These are phyloP conservation scores for Tylopilus sp. DNA, from an alignment of 1,284 basidiomycete species.

Conservation along the genomic window DNA sequence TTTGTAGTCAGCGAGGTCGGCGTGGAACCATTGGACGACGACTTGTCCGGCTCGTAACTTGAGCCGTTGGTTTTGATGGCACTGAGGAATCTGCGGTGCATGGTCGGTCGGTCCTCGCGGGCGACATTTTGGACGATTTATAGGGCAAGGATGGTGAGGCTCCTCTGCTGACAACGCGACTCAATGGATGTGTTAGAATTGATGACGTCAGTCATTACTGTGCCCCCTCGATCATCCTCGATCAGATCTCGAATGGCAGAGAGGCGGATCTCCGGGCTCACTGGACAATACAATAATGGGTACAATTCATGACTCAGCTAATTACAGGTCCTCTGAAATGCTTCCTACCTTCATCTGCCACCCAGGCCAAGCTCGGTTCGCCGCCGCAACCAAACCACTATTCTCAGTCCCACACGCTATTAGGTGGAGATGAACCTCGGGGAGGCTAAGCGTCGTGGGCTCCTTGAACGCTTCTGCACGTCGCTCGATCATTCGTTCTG, in stretches of 20 bases:
- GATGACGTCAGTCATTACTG: constrained; percentile 7
- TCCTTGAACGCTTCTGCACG: no score
- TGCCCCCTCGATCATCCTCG: not conserved
- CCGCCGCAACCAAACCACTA: no score
- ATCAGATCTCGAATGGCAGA: not conserved
- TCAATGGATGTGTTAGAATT: not conserved
- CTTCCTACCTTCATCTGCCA: no score
- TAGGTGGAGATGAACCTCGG: no score
- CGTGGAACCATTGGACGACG: not conserved
- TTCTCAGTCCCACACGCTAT: no score
- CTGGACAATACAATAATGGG: no score
- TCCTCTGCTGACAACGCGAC: constrained; percentile 1
- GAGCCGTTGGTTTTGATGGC: constrained; percentile 4
- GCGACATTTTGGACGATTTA: not conserved
- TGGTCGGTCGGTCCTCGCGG: not conserved
- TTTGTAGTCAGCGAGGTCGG: not conserved
- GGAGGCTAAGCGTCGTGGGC: no score
- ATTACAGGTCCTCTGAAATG: no score
- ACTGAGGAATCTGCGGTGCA: constrained; percentile 11
- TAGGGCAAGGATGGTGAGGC: not conserved
- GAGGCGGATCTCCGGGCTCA: no score
- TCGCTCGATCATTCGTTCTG: no score
- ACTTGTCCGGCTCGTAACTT: not conserved
- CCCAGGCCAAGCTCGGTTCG: no score
- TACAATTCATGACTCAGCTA: no score